Evolutionary conservation across 2,329 filamentous ascomycete species (phyloP).

Genomic region (Plectosphaerella cucumerina): DNA sequence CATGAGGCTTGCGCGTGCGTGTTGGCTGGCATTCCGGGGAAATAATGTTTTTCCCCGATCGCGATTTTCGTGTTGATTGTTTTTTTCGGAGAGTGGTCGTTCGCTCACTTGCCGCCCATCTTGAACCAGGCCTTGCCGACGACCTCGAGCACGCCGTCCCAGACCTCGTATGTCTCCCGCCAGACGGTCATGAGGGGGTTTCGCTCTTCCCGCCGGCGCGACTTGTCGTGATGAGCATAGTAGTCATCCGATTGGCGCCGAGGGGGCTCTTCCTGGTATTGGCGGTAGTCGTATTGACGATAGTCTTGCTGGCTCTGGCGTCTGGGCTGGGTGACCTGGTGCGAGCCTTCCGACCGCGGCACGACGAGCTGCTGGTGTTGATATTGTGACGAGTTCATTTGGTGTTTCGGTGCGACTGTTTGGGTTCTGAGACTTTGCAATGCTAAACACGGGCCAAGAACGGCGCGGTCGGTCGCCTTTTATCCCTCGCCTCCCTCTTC

Average conservation of each 20-base stretch:
- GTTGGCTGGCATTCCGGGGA: no score
- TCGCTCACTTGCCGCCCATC: slow-evolving; percentile 11
- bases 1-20: no score
- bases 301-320: not conserved
- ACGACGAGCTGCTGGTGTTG: not conserved
- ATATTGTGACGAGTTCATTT: not conserved
- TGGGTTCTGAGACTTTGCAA: not conserved
- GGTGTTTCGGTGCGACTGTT: not conserved
- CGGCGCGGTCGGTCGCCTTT: not conserved
- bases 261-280: not conserved
- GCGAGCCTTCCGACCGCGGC: not conserved
- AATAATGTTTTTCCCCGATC: no score
- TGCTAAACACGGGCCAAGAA: not conserved
- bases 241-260: not conserved
- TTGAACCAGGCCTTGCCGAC: slow-evolving; percentile 34
- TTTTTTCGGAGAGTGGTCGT: not conserved
- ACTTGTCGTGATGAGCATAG: not conserved
- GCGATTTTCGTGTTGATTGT: not conserved
- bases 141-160: slow-evolving; percentile 33
- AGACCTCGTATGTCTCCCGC: slow-evolving; percentile 29
- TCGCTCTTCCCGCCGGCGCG: not conserved
- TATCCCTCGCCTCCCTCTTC: not conserved
- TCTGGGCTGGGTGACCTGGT: not conserved
- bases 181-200: slow-evolving; percentile 16
- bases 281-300: not conserved